phyloP scores from a whole-genome alignment of 345 rosid species.

The Citrus maxima region DNA sequence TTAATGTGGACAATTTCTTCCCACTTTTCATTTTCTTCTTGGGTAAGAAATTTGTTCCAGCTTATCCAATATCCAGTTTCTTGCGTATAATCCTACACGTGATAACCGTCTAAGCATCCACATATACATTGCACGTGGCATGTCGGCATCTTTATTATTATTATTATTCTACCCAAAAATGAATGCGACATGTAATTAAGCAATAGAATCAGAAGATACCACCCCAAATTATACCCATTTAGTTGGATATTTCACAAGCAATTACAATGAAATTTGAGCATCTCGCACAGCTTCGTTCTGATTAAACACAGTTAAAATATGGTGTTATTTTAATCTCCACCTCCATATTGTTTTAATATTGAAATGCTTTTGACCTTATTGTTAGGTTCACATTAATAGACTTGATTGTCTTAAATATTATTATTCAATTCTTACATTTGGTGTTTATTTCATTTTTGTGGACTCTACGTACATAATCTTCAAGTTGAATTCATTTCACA shows the following conservation, averaged over 20 bases:
- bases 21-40: conserved; percentile 1
- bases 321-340: neutral
- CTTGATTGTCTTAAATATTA: neutral
- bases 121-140: neutral
- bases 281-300: neutral
- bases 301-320: no score
- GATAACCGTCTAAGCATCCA: neutral
- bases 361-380: neutral
- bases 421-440: no score
- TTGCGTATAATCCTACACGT: neutral
- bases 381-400: neutral
- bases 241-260: neutral
- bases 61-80: conserved; percentile 7
- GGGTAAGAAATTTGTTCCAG: neutral
- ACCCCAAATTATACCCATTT: neutral
- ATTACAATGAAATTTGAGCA: neutral
- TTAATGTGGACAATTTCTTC: neutral
- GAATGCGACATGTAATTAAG: neutral
- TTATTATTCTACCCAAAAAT: neutral
- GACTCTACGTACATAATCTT: no score
- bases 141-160: neutral
- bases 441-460: no score
- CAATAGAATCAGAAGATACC: neutral
- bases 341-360: no score
- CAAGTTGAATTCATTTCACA: no score